Evolutionary conservation across 2,329 filamentous ascomycete species (phyloP).

Genomic region (Pseudogymnoascus sp.): DNA sequence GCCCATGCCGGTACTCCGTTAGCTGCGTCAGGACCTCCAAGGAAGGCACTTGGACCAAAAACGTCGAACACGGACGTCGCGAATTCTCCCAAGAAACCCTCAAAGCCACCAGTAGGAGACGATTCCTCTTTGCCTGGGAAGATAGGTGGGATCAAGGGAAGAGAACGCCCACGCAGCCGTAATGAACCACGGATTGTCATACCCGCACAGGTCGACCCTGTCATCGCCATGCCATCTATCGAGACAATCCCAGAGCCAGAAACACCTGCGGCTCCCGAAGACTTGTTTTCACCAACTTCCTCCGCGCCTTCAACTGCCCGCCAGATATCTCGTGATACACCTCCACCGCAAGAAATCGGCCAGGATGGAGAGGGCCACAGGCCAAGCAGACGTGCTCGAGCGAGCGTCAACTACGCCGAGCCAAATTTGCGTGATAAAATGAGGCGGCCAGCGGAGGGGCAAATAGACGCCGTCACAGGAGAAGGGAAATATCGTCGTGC

Average conservation of each 20-base stretch:
- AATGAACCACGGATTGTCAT: constrained; percentile 14
- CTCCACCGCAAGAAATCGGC: constrained; percentile 51
- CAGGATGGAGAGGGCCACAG: constrained; percentile 50
- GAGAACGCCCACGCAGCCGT: constrained; percentile 15
- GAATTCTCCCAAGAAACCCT: constrained; percentile 47
- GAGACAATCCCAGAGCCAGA: constrained; percentile 28
- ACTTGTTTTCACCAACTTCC: constrained; percentile 40
- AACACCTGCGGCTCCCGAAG: constrained; percentile 32
- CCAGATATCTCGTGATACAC: constrained; percentile 41
- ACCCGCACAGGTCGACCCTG: constrained; percentile 11
- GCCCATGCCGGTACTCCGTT: neutral
- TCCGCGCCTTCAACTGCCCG: constrained; percentile 35
- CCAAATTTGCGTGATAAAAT: constrained; percentile 77
- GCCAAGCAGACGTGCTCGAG: constrained; percentile 57
- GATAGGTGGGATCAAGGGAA: neutral
- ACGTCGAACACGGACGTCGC: constrained; percentile 51
- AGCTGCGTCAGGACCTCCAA: constrained; percentile 12
- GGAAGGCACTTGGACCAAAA: constrained; percentile 37
- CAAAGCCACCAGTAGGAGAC: constrained; percentile 29
- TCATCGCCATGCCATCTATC: constrained; percentile 18
- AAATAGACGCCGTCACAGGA: constrained; percentile 66
- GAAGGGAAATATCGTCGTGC: constrained; percentile 40
- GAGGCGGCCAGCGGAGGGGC: constrained; percentile 68
- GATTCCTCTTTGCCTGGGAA: constrained; percentile 20
- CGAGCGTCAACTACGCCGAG: constrained; percentile 71